Base-by-base conservation (phyloP, 1,284 basidiomycete species). In the Erythrobasidium hasegawianum region DNA sequence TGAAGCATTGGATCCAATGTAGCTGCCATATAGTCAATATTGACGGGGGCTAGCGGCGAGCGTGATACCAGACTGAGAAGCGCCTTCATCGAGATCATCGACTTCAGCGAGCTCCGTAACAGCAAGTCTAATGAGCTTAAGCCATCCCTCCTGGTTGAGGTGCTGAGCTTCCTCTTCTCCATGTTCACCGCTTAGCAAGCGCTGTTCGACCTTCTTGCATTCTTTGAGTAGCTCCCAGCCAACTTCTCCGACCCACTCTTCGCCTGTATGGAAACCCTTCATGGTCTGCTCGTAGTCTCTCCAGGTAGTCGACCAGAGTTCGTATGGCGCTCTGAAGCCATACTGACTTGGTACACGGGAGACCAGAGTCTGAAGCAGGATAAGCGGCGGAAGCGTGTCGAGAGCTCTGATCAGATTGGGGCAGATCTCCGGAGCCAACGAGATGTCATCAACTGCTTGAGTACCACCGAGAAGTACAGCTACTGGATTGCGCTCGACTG, bases 201-300 rank as follows among this genome's bases (percentile, higher is more conserved):
- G 49, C 11, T 45, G 43, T 1, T 52, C 22, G 3, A 68, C 50
- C 5, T 67, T 22, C 20, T 55, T 59, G 7, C 69, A 57, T 56
- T 74, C 72, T 26, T 53, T 59, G 8, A 50, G 67, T 40, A 74
- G 43, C 65, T 74, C 72, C 70, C 70, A 72, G 20, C 69, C 72
- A 14, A 74, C 67, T 58, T 74, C 73, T 7, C 56, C 60, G 11
- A 67, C 69, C 71, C 72, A 73, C 47, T 73, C 72, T 60, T 74
- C 73, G 14, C 70, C 73, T 0, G 71, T 70, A 14, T 69, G 69
- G 58, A 74, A 74, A 1, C 71, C 71, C 33, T 71, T 68, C 61
- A 73, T 64, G 53, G 72, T 71, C 18, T 26, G 33, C 22, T 69
- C 71, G 69, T 73, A 74, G 49, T 70, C 69, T 26, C 49, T 41